Base-by-base conservation (phyloP, 2,329 filamentous ascomycete species). In the Arthrinium puccinioides region DNA sequence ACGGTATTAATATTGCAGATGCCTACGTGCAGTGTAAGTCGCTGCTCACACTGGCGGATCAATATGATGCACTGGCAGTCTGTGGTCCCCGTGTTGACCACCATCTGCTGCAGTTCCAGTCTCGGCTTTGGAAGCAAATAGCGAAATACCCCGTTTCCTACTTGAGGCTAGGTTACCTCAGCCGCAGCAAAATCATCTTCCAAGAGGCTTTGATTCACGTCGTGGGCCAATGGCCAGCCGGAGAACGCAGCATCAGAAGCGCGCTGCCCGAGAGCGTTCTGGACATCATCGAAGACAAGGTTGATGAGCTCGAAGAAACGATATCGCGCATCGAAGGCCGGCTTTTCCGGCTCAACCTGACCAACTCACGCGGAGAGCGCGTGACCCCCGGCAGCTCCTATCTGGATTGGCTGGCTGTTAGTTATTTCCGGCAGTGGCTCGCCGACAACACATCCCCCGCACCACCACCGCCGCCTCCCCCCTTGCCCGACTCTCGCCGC, bases 61-160 rank as follows among this genome's bases (percentile, higher is more conserved):
- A 92, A 67, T 96, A 96, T 64, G 89, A 95, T 57, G 87, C 89
- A 11, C 73, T 96, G 10, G 72, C 81, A 21, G 87, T 96, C 13
- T 87, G 94, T 8, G 89, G 89, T 0, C 86, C 87, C 2, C 78
- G 90, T 25, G 85, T 96, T 30, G 90, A 96, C 61, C 89, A 97
- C 63, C 90, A 97, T 59, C 72, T 97, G 11, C 69, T 97, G 13
- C 87, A 92, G 50, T 97, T 96, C 58, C 87, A 92, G 52, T 85
- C 84, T 16, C 77, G 87, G 2, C 72, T 97, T 3, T 96, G 89
- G 83, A 94, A 92, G 60, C 90, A 96, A 61, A 94, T 96, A 45
- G 88, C 89, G 36, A 96, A 95, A 62, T 96, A 96, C 55, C 89
- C 90, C 10, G 86, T 92, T 32, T 88, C 82, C 42, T 97, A 96